Evolutionary conservation across 352 stramenopile species (phyloP), one percentile per base, ranked within the genome.

Genomic region (Plasmopara halstedii): DNA sequence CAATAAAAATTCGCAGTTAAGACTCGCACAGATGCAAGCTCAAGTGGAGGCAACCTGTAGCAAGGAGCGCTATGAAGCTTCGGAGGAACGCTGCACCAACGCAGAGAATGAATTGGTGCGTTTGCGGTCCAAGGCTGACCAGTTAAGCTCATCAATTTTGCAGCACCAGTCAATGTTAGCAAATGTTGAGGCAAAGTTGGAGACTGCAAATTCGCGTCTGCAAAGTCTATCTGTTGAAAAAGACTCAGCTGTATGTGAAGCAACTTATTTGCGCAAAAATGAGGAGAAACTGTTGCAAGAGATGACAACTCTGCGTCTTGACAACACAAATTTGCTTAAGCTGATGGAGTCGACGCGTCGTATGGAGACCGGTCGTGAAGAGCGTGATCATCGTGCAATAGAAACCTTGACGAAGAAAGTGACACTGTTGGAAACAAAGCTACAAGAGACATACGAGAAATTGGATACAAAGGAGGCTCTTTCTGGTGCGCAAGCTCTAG

Each of bases 311-410:
- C 15, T 86, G 50, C 74, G 78, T 20, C 47, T 80, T 20, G 78
- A 88, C 48, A 85, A 85, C 43, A 85, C 75, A n/a, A 87, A 85
- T 39, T 46, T 88, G 23, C 62, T 90, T 7, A 85, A 88, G 46
- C 58, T 88, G 6, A 85, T 90, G 78, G 78, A 90, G 20, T 77
- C 70, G 2, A 77, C 64, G 6, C 71, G 75, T n/a, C 64, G 72
- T 15, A 85, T 85, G 46, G 79, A 94, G 23, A 58, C 58, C 42
- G 56, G 65, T 0, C 67, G 73, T 14, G 79, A 85, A 40, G 72
- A 85, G 37, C 64, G 70, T 26, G 66, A 85, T 29, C 70, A 53
- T 4, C 58, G 66, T 17, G 74, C 88, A 13, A 57, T 63, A 11
- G 63, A 79, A 4, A 50, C 56, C 2, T 56, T 87, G 8, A 36